phyloP scores from a whole-genome alignment of 352 stramenopile genomes.

The Plasmopara halstedii region DNA sequence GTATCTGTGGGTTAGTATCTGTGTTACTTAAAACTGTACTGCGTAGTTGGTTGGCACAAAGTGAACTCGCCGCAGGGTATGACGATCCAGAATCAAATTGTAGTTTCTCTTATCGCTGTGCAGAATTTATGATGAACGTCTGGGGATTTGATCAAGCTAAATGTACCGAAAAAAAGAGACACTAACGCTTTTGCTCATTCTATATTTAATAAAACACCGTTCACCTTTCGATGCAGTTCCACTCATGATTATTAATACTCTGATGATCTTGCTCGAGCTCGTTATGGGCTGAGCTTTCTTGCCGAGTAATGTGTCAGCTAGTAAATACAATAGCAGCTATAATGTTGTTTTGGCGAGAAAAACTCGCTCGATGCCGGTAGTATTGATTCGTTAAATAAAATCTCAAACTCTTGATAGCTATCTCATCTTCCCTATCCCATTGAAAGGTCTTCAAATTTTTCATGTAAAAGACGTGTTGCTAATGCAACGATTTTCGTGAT shows the following conservation, averaged over 20 bases:
- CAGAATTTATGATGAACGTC: conserved; percentile 75
- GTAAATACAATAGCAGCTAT: no score
- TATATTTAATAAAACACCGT: no score
- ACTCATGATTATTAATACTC: conserved; percentile 70
- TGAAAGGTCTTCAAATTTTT: no score
- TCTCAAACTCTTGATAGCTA: no score
- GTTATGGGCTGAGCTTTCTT: conserved; percentile 46
- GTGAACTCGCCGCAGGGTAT: conserved; percentile 72
- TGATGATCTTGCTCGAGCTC: conserved; percentile 78
- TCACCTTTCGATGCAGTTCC: conserved; percentile 36
- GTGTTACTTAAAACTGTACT: no score
- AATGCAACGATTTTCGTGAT: no score
- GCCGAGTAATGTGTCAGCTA: not conserved
- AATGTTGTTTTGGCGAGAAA: no score
- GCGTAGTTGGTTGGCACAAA: conserved; percentile 77
- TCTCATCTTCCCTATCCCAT: no score
- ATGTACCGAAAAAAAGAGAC: no score
- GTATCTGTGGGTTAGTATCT: not conserved
- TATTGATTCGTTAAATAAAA: no score
- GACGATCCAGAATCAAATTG: conserved; percentile 84
- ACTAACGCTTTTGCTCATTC: not conserved
- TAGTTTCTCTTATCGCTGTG: conserved; percentile 76
- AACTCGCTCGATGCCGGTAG: no score
- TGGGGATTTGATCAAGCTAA: not conserved
- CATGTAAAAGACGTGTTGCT: no score